A percentile compares a stretch with the other conserved stretches of the same genome.
phyloP scores from a whole-genome alignment of 768 basidiomycete species.

The Sarcodon aspratus region DNA sequence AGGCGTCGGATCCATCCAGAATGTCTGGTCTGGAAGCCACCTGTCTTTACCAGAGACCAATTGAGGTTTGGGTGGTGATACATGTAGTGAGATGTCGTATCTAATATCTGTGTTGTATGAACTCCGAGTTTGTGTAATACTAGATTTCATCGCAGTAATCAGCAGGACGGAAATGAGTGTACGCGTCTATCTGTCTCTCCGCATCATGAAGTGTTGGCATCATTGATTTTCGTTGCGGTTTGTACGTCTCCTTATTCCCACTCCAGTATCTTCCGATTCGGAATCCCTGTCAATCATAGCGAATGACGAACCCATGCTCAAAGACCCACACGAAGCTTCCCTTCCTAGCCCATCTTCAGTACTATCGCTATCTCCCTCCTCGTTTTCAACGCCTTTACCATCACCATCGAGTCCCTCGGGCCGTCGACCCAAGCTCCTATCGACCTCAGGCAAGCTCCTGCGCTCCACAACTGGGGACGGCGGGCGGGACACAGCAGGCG shows the following conservation, averaged over 20 bases:
- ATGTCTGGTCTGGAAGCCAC: slow-evolving; percentile 88
- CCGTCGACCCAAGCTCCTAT: not conserved
- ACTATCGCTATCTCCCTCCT: slow-evolving; percentile 1
- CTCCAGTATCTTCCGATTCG: slow-evolving; percentile 12
- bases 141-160: not conserved
- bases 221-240: not conserved
- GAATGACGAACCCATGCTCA: slow-evolving; percentile 13
- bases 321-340: slow-evolving; percentile 3
- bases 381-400: not conserved
- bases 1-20: slow-evolving; percentile 71
- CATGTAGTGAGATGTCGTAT: not conserved
- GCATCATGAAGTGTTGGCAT: not conserved
- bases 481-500: slow-evolving; percentile 46
- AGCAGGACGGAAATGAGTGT: not conserved
- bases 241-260: slow-evolving; percentile 10
- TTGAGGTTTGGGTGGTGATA: slow-evolving; percentile 54
- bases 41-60: slow-evolving; percentile 84
- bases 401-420: not conserved
- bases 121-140: not conserved
- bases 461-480: slow-evolving; percentile 3
- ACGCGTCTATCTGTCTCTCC: no score
- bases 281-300: slow-evolving; percentile 13
- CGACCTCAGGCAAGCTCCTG: slow-evolving; percentile 1
- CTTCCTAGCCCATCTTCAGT: slow-evolving; percentile 6
- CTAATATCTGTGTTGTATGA: not conserved